These are phyloP conservation scores for Hevea brasiliensis DNA, from an alignment of 345 rosid species.

Conservation along the genomic window DNA sequence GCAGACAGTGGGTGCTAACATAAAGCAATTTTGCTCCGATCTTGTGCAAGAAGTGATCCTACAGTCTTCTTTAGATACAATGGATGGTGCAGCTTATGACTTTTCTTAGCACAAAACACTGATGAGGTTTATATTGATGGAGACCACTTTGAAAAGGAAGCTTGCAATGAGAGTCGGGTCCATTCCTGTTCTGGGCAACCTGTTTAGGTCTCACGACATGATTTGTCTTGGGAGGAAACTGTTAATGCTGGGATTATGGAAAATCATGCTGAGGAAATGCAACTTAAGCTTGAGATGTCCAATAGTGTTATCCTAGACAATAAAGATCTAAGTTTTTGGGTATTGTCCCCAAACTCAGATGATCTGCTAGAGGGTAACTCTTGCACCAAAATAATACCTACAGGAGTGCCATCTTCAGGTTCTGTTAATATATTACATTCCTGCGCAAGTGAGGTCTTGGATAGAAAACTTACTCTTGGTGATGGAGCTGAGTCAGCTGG, in stretches of 20 bases:
- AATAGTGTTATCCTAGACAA: neutral
- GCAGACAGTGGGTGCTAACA: conserved; percentile 26
- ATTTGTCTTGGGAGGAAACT: conserved; percentile 11
- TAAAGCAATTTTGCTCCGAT: conserved; percentile 30
- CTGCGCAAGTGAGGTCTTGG: conserved; percentile 4
- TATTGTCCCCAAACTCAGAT: neutral
- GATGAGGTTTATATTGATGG: conserved; percentile 5
- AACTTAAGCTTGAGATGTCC: neutral
- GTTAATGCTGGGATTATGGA: neutral
- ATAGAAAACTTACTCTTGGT: conserved; percentile 9
- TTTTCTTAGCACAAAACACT: conserved; percentile 1
- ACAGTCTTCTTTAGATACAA: neutral
- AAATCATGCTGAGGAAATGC: conserved; percentile 11
- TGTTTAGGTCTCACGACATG: neutral
- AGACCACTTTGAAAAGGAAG: conserved; percentile 16
- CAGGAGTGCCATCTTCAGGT: conserved; percentile 9
- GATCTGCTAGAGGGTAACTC: conserved; percentile 1
- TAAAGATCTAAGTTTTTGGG: neutral
- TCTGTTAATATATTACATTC: conserved; percentile 13
- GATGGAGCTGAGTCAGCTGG: conserved; percentile 15
- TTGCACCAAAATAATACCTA: neutral
- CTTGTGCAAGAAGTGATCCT: conserved; percentile 27
- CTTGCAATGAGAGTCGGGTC: neutral
- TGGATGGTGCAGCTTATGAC: conserved; percentile 7
- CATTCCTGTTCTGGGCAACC: conserved; percentile 15